A percentile compares a stretch with the other conserved stretches of the same genome.
These are phyloP conservation scores for Nakazawaea anatomiae DNA, from an alignment of 805 yeast species.

Conservation along the genomic window DNA sequence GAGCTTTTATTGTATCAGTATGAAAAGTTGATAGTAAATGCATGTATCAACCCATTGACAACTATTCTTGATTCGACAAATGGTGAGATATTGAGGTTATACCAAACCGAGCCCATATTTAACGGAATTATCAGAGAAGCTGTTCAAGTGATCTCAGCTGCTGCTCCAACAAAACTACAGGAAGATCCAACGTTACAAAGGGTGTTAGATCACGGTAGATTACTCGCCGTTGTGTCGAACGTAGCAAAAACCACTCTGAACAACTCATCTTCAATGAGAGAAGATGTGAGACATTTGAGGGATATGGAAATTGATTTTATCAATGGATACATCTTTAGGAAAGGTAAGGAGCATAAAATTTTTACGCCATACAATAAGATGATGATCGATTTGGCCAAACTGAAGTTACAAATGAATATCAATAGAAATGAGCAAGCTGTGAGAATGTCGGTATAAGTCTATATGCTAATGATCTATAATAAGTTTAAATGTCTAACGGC, in stretches of 20 bases:
- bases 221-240: slow-evolving; percentile 27
- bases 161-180: slow-evolving; percentile 18
- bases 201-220: slow-evolving; percentile 23
- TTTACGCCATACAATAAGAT: slow-evolving; percentile 43
- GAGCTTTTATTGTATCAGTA: slow-evolving; percentile 52
- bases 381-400: slow-evolving; percentile 39
- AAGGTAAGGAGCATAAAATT: slow-evolving; percentile 41
- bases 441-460: background rate
- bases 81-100: slow-evolving; percentile 56
- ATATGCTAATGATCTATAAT: background rate
- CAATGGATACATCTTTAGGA: slow-evolving; percentile 67
- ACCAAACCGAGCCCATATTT: slow-evolving; percentile 28
- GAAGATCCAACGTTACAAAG: slow-evolving; percentile 7
- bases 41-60: slow-evolving; percentile 80
- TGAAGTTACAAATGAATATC: slow-evolving; percentile 19
- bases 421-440: slow-evolving; percentile 9
- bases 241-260: slow-evolving; percentile 32
- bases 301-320: slow-evolving; percentile 77
- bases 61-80: slow-evolving; percentile 72
- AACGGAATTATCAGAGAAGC: slow-evolving; percentile 40
- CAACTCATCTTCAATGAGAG: slow-evolving; percentile 70
- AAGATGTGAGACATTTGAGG: slow-evolving; percentile 50
- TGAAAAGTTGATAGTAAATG: slow-evolving; percentile 73
- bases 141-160: slow-evolving; percentile 31
- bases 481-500: background rate